Conservation (phyloP, 352 stramenopile genomes). For the Pseudoperonospora humuli region DNA sequence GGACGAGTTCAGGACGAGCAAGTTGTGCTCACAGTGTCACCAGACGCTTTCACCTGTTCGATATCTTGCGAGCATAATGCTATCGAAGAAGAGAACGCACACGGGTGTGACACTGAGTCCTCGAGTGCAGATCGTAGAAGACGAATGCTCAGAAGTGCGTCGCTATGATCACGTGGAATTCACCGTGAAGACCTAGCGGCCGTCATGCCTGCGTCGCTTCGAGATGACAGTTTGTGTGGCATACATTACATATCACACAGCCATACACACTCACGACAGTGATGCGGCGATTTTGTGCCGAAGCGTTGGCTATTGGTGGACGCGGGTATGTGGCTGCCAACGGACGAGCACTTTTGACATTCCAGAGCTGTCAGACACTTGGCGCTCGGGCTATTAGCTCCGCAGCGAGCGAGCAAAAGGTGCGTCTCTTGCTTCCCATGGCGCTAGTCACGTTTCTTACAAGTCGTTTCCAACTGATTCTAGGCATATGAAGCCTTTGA, state of each 20-base stretch:
- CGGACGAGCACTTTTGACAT: conserved; percentile 1
- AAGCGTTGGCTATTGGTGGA: conserved; percentile 4
- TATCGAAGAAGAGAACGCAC: too few species aligned
- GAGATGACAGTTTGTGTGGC: too few species aligned
- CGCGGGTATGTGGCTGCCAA: not conserved
- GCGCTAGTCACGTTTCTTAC: not conserved
- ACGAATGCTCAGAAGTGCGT: too few species aligned
- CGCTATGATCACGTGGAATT: too few species aligned
- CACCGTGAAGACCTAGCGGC: too few species aligned
- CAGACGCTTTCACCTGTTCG: too few species aligned
- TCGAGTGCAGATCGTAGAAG: too few species aligned
- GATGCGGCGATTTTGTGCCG: conserved; percentile 15
- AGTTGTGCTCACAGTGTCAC: too few species aligned
- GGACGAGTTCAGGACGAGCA: too few species aligned
- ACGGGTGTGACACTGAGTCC: too few species aligned
- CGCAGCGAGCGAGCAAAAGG: conserved; percentile 21
- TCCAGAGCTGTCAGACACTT: not conserved
- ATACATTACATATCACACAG: conserved; percentile 5
- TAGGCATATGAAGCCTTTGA: conserved; percentile 43
- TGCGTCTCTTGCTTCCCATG: conserved; percentile 9
- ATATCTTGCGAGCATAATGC: too few species aligned
- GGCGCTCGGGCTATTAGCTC: conserved; percentile 19
- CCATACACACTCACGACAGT: conserved; percentile 13
- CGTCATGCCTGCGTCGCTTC: too few species aligned
- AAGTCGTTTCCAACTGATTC: not conserved